A percentile compares a stretch with the other conserved stretches of the same genome.
Evolutionary conservation across 1,284 basidiomycete genomes (phyloP).

Genomic region (Ceratobasidium sp.): DNA sequence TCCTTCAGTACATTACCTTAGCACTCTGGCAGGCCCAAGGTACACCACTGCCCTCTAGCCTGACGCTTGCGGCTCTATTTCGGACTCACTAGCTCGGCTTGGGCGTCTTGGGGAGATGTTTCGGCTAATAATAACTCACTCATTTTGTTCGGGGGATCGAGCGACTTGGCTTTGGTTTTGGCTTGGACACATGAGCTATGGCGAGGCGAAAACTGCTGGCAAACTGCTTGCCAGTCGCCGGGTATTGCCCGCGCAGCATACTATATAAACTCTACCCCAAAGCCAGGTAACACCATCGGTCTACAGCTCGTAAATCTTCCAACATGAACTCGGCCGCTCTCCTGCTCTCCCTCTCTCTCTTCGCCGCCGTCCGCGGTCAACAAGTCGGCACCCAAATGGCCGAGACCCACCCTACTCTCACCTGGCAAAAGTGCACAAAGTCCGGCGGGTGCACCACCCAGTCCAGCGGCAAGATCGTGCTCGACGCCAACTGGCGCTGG

Average conservation of each 20-base stretch:
- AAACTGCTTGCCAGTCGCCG: constrained; percentile 1
- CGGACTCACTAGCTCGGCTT: constrained; percentile 1
- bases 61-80: constrained; percentile 4
- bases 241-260: constrained; percentile 1
- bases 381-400: constrained; percentile 42
- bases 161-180: neutral
- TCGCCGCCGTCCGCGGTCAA: constrained; percentile 39
- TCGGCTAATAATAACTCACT: constrained; percentile 14
- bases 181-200: neutral
- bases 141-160: neutral
- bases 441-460: constrained; percentile 43
- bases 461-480: constrained; percentile 42
- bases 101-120: constrained; percentile 5
- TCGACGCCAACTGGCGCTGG: constrained; percentile 49
- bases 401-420: constrained; percentile 45
- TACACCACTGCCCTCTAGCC: neutral
- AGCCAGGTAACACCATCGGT: neutral
- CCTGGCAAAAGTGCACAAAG: constrained; percentile 47
- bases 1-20: neutral
- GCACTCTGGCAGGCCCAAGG: neutral
- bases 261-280: constrained; percentile 4
- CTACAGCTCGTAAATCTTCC: neutral
- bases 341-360: constrained; percentile 33
- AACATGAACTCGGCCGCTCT: constrained; percentile 13
- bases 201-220: neutral